Base-by-base conservation (phyloP, 2,329 filamentous ascomycete species). In the Microcyclosporella mali region DNA sequence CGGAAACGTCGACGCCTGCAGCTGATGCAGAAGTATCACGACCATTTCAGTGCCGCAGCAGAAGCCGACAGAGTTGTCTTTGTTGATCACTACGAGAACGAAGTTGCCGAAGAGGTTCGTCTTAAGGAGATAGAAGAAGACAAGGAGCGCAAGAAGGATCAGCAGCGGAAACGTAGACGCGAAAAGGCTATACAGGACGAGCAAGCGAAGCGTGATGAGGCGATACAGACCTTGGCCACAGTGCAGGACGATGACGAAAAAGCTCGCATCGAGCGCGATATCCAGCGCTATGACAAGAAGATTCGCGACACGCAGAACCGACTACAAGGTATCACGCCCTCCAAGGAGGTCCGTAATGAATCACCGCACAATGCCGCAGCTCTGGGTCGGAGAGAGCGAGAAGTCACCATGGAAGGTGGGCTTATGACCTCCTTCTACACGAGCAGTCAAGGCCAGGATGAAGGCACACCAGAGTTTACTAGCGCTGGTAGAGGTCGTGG, bases 111-210 rank as follows among this genome's bases (percentile, higher is more conserved):
- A 40, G 84, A 95, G 56, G 90, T 97, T 2, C 85, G 92, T 53
- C 84, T 88, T 49, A 87, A 88, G 53, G 90, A 95, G 64, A 75
- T 95, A 6, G 84, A 85, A 47, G 88, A 90, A 48, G 92, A 98
- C 66, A 98, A 98, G 70, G 92, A 98, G 68, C 87, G 92, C 52
- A 98, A 98, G 73, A 98, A 98, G 71, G 92, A 98, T 61, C 97
- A 98, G 88, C 92, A 98, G 65, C 85, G 92, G 51, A 98, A 97
- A 71, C 81, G 92, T 47, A 83, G 92, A 33, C 84, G 92, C 14
- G 90, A 97, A 64, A 95, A 95, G 74, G 88, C 88, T 3, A 84
- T 94, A 46, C 90, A 88, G 6, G 85, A 94, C 56, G 90, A 95
- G 57, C 73, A 74, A 62, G 83, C 88, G 62, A 92, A 94, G 69